Evolutionary conservation across 1,284 basidiomycete species (phyloP).

Genomic region (Rhodotorula sp.): DNA sequence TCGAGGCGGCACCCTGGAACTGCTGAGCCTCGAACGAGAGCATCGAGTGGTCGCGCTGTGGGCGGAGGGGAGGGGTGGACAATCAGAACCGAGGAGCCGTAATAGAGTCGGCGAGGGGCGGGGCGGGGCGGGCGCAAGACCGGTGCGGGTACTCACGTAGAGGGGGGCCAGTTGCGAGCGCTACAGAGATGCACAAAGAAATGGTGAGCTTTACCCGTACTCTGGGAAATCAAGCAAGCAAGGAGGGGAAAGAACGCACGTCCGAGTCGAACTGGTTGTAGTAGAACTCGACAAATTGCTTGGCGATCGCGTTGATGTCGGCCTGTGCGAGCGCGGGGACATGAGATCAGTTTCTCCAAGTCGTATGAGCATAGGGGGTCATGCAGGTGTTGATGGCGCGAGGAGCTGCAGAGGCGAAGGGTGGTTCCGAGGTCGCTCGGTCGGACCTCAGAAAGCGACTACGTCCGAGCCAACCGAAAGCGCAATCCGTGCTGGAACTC

Average conservation of each 20-base stretch:
- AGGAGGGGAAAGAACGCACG: conserved; percentile 39
- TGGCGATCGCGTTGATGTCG: conserved; percentile 61
- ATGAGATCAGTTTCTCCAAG: too few relatives aligned
- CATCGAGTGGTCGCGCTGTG: conserved; percentile 79
- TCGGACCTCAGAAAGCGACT: too few relatives aligned
- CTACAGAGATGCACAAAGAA: neutral
- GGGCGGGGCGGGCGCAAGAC: too few relatives aligned
- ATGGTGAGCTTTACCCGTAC: neutral
- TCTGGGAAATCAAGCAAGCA: too few relatives aligned
- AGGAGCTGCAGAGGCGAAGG: too few relatives aligned
- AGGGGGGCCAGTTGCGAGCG: neutral
- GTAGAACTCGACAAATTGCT: conserved; percentile 71
- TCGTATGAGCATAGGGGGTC: neutral
- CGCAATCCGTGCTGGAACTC: too few relatives aligned
- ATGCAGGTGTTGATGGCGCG: neutral
- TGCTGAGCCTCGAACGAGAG: conserved; percentile 76
- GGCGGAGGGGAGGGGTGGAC: neutral
- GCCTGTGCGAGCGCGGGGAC: conserved; percentile 56
- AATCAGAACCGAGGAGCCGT: too few relatives aligned
- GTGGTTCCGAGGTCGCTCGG: too few relatives aligned
- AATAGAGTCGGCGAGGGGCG: too few relatives aligned
- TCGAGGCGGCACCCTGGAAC: conserved; percentile 61
- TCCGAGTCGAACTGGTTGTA: conserved; percentile 68
- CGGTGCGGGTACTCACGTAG: conserved; percentile 43
- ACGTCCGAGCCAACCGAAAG: too few relatives aligned